Evolutionary conservation across 176 grass and related monocot genomes (phyloP).

Genomic region (Cymbopogon citratus): DNA sequence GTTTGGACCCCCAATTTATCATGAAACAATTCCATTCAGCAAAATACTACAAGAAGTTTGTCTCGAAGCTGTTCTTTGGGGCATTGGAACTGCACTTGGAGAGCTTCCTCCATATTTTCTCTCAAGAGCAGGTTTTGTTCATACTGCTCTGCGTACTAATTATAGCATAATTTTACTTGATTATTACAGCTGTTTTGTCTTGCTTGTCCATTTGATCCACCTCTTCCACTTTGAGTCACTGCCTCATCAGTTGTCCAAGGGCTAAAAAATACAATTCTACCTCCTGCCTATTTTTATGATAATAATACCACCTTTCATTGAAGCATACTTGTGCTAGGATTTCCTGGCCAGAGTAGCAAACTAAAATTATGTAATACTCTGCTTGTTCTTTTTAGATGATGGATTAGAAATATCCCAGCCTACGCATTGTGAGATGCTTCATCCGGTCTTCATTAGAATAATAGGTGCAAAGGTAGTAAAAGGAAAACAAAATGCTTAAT

Average conservation of each 20-base stretch:
- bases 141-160: not conserved
- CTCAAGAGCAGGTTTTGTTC: conserved; percentile 81
- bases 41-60: conserved; percentile 84
- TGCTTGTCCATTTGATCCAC: not conserved
- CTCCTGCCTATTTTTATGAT: conserved; percentile 9
- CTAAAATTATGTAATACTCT: not conserved
- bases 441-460: not conserved
- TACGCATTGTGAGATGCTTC: not conserved
- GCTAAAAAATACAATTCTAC: not conserved
- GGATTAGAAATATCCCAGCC: not conserved
- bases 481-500: not conserved
- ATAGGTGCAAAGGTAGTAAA: not conserved
- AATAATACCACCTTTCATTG: not conserved
- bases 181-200: not conserved
- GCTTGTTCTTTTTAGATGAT: not conserved
- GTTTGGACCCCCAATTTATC: conserved; percentile 68
- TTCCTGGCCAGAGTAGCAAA: not conserved
- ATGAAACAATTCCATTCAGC: conserved; percentile 64
- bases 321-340: not conserved
- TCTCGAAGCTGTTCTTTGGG: conserved; percentile 95
- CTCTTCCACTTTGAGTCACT: not conserved
- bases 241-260: not conserved
- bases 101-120: conserved; percentile 99
- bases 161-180: not conserved
- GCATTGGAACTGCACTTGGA: conserved; percentile 90